Conservation (phyloP, 1,284 basidiomycete species). For the Taiwanofungus camphoratus region DNA sequence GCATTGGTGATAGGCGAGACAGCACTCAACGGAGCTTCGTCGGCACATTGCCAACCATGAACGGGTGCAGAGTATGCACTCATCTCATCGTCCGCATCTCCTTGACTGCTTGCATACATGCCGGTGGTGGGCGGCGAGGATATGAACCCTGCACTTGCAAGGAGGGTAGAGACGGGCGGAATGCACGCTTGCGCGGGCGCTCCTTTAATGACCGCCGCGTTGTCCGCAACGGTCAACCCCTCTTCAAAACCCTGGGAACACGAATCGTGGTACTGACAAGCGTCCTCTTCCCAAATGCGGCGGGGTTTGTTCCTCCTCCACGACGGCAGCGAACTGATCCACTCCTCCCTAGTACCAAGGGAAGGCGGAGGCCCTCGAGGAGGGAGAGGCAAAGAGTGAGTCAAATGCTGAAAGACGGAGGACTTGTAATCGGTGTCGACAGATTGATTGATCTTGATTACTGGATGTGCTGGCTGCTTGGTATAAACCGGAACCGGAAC, state of each 20-base stretch:
- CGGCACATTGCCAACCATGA: slow-evolving; percentile 23
- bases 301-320: slow-evolving; percentile 64
- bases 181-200: slow-evolving; percentile 71
- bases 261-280: slow-evolving; percentile 16
- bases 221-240: slow-evolving; percentile 60
- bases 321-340: slow-evolving; percentile 62
- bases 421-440: slow-evolving; percentile 36
- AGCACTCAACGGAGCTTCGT: slow-evolving; percentile 14
- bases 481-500: slow-evolving; percentile 66
- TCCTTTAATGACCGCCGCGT: slow-evolving; percentile 80
- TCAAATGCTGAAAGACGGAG: slow-evolving; percentile 44
- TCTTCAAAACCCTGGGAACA: slow-evolving; percentile 50
- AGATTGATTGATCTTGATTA: slow-evolving; percentile 51
- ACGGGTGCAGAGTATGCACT: slow-evolving; percentile 18
- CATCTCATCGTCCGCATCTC: slow-evolving; percentile 41
- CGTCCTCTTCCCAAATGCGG: slow-evolving; percentile 57
- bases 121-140: slow-evolving; percentile 8
- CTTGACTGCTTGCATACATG: slow-evolving; percentile 24
- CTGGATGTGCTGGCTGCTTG: slow-evolving; percentile 53
- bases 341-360: slow-evolving; percentile 61
- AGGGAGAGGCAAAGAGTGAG: slow-evolving; percentile 50
- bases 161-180: slow-evolving; percentile 55
- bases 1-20: slow-evolving; percentile 23
- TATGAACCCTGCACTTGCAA: slow-evolving; percentile 13
- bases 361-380: slow-evolving; percentile 56